Base-by-base conservation (phyloP, 2,329 filamentous ascomycete species). In the Ophiostoma ulmi region DNA sequence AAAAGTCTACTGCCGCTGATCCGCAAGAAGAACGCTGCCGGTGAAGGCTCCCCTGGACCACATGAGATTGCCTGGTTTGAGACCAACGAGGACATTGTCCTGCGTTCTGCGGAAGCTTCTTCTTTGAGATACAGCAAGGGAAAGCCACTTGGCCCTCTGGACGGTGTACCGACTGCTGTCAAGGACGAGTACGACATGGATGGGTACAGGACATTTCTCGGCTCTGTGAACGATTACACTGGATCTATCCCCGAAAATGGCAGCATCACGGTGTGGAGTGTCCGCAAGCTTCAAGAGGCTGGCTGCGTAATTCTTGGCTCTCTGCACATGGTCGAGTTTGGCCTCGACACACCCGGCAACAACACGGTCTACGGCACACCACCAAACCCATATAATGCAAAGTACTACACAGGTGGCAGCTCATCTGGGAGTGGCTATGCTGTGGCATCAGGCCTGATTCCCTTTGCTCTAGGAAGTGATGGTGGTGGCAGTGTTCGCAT, bases 131-230 rank as follows among this genome's bases (percentile, higher is more conserved):
- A 85, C 75, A 80, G 84, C 73, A 81, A 85, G 65, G 85, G 86
- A 1, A 83, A 83, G 70, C 81, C 88, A 0, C 78, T 91, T 3
- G 86, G 90, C 0, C 83, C 86, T 0, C 81, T 94, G 0, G 91
- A 93, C 75, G 91, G 91, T 8, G 85, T 94, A 0, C 91, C 91
- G 0, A 86, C 92, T 5, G 89, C 87, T 0, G 85, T 93, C 68
- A 94, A 94, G 79, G 91, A 94, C 75, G 90, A 93, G 77, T 87
- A 91, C 68, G 88, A 93, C 76, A 79, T 94, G 35, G 86, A 87
- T n/a, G 91, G 91, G 0, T 93, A 94, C 77, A 83, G 83, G 63
- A 90, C 87, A 58, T 89, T 83, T 13, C 82, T 91, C 61, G 90
- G 89, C 8, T 88, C 87, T 11, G 82, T 81, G 44, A 81, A 87